Evolutionary conservation across 208 protist genomes (phyloP), one percentile per base, ranked within the genome.

Genomic region (Trypanosoma lewisi): DNA sequence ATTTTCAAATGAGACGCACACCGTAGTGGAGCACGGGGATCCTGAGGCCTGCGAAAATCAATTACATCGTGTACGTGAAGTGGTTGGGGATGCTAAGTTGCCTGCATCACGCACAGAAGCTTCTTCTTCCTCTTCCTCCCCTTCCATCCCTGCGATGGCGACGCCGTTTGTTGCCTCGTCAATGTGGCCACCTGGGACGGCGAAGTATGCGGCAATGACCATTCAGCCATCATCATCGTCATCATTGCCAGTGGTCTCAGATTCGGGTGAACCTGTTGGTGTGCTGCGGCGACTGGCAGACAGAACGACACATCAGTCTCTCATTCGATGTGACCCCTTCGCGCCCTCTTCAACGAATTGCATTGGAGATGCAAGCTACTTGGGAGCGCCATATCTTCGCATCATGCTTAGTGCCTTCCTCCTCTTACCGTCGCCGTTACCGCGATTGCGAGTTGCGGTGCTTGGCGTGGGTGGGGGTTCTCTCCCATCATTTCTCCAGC

Each of bases 401-500:
- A 68, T 89, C 27, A 83, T 95, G 78, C 61, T 91, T 9, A 79
- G 73, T 64, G 84, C 76, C 16, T 80, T 95, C 21, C 56, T 82
- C 30, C 73, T 91, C 47, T 59, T 93, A 53, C 85, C 89, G 1
- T 56, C 28, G 16, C 58, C 71, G 16, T 31, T 72, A 4, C 68
- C 81, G 30, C 67, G 73, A 19, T 62, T 91, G 48, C 74, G 75
- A 23, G 84, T 95, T 8, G 83, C 77, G 0, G 75, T 93, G 48
- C 77, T 95, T 33, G 89, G 89, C 23, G 82, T 93, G 11, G 89
- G 83, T 37, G 89, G 86, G 14, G 89, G 89, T 19, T 80, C 84
- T 2, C 61, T 95, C 21, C 82, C 89, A 0, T 67, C 80, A 39
- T 95, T 95, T 61, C 54, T 93, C 23, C 84, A 89, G 73, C 63